Percentiles rank a stretch among this genome's conserved stretches.
Conservation (phyloP, 1,284 basidiomycete species). For the Ganoderma leucocontextum region DNA sequence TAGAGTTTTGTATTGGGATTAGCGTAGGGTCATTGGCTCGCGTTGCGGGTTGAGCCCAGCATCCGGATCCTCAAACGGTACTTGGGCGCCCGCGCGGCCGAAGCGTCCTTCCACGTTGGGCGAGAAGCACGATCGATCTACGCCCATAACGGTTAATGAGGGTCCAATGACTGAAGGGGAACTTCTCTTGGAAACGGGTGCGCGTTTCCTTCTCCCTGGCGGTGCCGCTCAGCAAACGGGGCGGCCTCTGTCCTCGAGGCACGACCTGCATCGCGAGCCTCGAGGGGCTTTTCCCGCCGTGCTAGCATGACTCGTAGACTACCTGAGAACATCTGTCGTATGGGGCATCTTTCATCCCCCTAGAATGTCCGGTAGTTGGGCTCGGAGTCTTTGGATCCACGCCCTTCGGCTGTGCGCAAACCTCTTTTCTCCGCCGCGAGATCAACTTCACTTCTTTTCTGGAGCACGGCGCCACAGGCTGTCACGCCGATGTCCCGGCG, state of each 20-base stretch:
- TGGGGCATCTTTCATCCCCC: background rate
- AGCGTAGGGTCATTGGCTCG: background rate
- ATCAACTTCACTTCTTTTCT: background rate
- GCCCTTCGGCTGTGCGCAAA: background rate
- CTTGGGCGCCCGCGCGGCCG: background rate
- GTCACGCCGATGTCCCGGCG: background rate
- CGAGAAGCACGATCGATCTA: background rate
- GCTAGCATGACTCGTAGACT: too few relatives aligned
- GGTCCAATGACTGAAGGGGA: background rate
- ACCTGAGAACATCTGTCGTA: background rate
- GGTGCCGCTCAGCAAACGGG: background rate
- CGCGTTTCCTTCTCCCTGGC: background rate
- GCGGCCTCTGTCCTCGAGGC: background rate
- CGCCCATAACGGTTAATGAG: background rate
- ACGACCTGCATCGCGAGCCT: too few relatives aligned
- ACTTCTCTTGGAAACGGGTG: background rate
- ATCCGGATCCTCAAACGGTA: background rate
- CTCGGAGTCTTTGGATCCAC: background rate
- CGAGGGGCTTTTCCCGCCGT: too few relatives aligned
- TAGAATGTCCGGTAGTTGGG: background rate
- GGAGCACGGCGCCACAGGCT: background rate
- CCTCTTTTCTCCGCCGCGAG: background rate
- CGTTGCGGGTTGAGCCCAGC: background rate
- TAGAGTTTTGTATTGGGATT: background rate
- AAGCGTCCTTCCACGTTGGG: background rate